phyloP scores from a whole-genome alignment of 2,329 filamentous ascomycete species.

The Aureobasidium vineae region DNA sequence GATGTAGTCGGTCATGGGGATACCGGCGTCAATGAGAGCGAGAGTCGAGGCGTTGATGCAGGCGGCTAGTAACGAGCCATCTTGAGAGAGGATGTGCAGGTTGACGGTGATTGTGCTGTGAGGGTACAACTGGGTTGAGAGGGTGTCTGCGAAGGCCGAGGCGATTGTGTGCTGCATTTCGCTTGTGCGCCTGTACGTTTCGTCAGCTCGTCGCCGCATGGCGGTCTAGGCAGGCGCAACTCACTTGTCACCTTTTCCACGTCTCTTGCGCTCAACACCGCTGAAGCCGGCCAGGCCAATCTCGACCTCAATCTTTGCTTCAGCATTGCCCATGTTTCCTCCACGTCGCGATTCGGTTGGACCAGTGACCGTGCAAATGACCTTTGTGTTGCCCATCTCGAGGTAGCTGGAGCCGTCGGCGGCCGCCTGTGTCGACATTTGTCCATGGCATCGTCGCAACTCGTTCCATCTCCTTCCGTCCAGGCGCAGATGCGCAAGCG shows the following conservation, averaged over 20 bases:
- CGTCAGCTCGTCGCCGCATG: neutral
- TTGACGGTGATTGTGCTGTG: conserved; percentile 80
- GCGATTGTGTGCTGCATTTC: conserved; percentile 79
- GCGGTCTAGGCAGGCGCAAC: conserved; percentile 35
- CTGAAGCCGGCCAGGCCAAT: conserved; percentile 86
- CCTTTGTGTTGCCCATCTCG: conserved; percentile 96
- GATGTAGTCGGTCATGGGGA: conserved; percentile 92
- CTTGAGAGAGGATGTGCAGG: conserved; percentile 83
- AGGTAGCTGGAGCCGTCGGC: conserved; percentile 92
- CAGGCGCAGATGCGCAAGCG: conserved; percentile 67
- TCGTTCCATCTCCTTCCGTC: conserved; percentile 95
- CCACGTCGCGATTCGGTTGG: conserved; percentile 67
- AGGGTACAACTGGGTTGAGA: conserved; percentile 86
- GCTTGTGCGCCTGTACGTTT: conserved; percentile 64
- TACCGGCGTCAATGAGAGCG: conserved; percentile 88
- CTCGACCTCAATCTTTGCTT: conserved; percentile 72
- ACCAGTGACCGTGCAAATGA: conserved; percentile 88
- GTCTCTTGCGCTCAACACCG: conserved; percentile 77
- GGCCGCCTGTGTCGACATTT: conserved; percentile 88
- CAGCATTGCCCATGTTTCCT: conserved; percentile 48
- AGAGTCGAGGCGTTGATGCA: conserved; percentile 89
- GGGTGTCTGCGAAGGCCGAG: conserved; percentile 69
- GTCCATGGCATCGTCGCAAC: conserved; percentile 79
- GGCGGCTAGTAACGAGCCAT: conserved; percentile 85
- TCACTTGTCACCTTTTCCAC: conserved; percentile 74